These are phyloP conservation scores for Plasmodium adleri DNA, from an alignment of 169 alveolate genomes.

Conservation along the genomic window DNA sequence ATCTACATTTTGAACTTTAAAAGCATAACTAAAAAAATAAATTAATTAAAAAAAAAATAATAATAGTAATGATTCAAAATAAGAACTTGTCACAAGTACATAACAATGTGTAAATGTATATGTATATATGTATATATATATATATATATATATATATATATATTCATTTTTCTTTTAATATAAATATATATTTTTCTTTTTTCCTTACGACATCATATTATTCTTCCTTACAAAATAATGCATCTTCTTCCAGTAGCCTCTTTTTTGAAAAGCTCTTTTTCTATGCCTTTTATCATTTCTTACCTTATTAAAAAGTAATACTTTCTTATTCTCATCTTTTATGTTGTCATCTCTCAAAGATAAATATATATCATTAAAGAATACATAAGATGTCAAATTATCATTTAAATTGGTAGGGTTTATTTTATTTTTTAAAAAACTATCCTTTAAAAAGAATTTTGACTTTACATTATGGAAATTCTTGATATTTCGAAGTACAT, in stretches of 20 bases:
- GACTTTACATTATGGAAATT: slow-evolving; percentile 9
- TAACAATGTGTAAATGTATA: not conserved
- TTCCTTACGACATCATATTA: slow-evolving; percentile 60
- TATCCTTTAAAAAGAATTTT: slow-evolving; percentile 34
- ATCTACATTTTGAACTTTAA: slow-evolving; percentile 69
- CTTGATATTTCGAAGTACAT: slow-evolving; percentile 28
- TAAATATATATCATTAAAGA: slow-evolving; percentile 41
- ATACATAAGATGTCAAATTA: slow-evolving; percentile 6
- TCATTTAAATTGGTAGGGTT: not conserved
- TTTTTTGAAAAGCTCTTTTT: slow-evolving; percentile 68
- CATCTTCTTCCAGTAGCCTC: slow-evolving; percentile 76
- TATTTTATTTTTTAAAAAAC: not conserved
- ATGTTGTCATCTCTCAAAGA: not conserved
- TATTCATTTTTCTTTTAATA: not conserved
- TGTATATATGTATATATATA: not conserved
- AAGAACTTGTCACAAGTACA: not conserved
- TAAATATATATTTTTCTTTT: not conserved
- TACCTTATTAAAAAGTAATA: slow-evolving; percentile 52
- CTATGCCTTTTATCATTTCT: slow-evolving; percentile 64
- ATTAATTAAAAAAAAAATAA: not conserved
- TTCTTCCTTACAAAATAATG: slow-evolving; percentile 55
- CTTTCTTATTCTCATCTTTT: slow-evolving; percentile 5
- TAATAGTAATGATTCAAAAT: not conserved
- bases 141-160: not conserved
- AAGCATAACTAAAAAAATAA: slow-evolving; percentile 49